Base-by-base conservation (phyloP, 2,329 filamentous ascomycete species). In the Colletotrichum ledebouriae region DNA sequence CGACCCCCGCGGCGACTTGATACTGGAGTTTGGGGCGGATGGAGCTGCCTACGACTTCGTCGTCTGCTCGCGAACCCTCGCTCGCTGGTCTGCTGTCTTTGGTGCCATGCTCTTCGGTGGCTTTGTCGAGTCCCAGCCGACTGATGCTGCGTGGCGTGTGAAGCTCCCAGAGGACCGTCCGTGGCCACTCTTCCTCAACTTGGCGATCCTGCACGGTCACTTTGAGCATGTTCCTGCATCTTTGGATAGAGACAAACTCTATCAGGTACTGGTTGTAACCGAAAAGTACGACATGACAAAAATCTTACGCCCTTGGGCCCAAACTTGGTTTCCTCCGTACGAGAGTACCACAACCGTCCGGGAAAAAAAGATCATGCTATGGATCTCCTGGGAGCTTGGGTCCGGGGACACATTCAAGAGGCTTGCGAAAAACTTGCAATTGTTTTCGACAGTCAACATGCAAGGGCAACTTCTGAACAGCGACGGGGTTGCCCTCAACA, bases 201-300 rank as follows among this genome's bases (percentile, higher is more conserved):
- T 52, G 7, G 33, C 22, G 5, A 52, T 52, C 2, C 13, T 33
- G 2, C 49, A 52, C 49, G 29, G 49, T 15, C 17, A 15, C 49
- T 52, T 52, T 15, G 49, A 34, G 13, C 13, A 52, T 17, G 49
- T 52, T 4, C 49, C 49, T 2, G 33, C 3, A 52, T 34, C 49
- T 6, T 10, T 52, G 4, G 34, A 12, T 12, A 12, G 20, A 52
- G 0, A 17, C n/a, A 5, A 52, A n/a, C n/a, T 52, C 9, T 52
- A 34, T 2, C 49, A 52, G 0, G 17, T 33, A 9, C 15, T 52
- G 4, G 49, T 3, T 0, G n/a, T 20, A 13, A 34, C 49, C 15
- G 49, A 34, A 15, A 52, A 52, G 33, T 52, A 52, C 49, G 29
- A 52, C 7, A 52, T 52, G 49, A 52, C 49, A 1, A 52, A 52